Percentiles rank a stretch among this genome's conserved stretches.
Conservation (phyloP, 495 filamentous ascomycete species). For the Neurospora tetraspora region DNA sequence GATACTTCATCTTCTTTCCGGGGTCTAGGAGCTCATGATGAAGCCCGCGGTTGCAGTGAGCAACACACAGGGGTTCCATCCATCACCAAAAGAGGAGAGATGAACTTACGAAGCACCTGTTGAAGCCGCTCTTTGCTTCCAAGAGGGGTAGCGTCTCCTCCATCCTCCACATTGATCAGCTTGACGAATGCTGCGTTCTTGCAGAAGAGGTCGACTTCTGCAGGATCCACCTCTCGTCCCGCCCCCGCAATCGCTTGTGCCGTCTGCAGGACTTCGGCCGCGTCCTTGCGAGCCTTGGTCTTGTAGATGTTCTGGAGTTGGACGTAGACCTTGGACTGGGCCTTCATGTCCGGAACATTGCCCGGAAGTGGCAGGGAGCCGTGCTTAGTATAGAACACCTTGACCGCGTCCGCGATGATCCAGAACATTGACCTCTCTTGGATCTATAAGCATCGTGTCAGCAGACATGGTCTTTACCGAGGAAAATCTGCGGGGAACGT, state of each 20-base stretch:
- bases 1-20: background rate
- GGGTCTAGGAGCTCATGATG: background rate
- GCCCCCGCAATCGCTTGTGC: constrained; percentile 46
- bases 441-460: constrained; percentile 17
- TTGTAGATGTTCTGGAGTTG: constrained; percentile 92
- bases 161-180: constrained; percentile 49
- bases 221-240: constrained; percentile 49
- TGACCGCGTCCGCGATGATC: constrained; percentile 78
- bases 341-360: constrained; percentile 95
- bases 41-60: background rate
- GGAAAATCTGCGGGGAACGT: background rate
- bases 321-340: constrained; percentile 84
- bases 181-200: constrained; percentile 92
- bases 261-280: constrained; percentile 62
- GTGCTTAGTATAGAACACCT: constrained; percentile 61
- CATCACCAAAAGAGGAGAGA: background rate
- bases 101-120: constrained; percentile 24
- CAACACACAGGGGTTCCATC: background rate
- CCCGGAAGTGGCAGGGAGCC: constrained; percentile 73
- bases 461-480: constrained; percentile 6
- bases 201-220: constrained; percentile 88
- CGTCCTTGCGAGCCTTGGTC: constrained; percentile 69
- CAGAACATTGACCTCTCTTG: constrained; percentile 59
- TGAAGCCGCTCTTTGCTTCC: constrained; percentile 17
- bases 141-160: constrained; percentile 4